Percentiles rank a stretch among this genome's conserved stretches.
Conservation (phyloP, 1,284 basidiomycete species). For the Cryptococcus wingfieldii region DNA sequence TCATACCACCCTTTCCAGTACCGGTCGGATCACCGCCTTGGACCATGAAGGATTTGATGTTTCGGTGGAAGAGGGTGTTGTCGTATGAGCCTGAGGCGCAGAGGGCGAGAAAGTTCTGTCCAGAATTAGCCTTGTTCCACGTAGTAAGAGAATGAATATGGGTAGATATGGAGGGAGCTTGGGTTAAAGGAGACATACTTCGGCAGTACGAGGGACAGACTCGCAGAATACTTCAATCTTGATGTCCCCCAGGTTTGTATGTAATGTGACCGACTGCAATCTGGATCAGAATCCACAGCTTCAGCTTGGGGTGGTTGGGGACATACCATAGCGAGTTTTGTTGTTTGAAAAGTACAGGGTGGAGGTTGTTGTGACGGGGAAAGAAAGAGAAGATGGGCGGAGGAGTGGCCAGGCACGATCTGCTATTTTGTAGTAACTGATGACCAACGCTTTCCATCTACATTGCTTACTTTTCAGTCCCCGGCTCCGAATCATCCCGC, state of each 20-base stretch:
- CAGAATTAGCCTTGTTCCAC: no score
- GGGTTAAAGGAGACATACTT: conserved; percentile 55
- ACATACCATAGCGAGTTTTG: not conserved
- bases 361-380: not conserved
- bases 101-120: conserved; percentile 87
- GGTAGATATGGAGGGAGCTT: not conserved
- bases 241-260: conserved; percentile 89
- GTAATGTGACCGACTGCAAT: conserved; percentile 81
- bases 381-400: conserved; percentile 5
- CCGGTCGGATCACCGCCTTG: conserved; percentile 86
- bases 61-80: conserved; percentile 79
- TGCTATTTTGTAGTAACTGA: not conserved
- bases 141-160: no score
- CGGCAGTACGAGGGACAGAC: conserved; percentile 85
- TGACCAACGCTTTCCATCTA: not conserved
- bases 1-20: conserved; percentile 53
- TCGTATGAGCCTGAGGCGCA: conserved; percentile 88
- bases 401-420: not conserved
- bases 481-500: not conserved
- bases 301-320: not conserved
- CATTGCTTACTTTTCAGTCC: not conserved
- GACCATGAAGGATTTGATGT: conserved; percentile 93
- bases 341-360: conserved; percentile 7
- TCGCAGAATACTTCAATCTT: conserved; percentile 99
- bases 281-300: not conserved